Conservation (phyloP, 176 grass and related monocot species). For the Lolium perenne region DNA sequence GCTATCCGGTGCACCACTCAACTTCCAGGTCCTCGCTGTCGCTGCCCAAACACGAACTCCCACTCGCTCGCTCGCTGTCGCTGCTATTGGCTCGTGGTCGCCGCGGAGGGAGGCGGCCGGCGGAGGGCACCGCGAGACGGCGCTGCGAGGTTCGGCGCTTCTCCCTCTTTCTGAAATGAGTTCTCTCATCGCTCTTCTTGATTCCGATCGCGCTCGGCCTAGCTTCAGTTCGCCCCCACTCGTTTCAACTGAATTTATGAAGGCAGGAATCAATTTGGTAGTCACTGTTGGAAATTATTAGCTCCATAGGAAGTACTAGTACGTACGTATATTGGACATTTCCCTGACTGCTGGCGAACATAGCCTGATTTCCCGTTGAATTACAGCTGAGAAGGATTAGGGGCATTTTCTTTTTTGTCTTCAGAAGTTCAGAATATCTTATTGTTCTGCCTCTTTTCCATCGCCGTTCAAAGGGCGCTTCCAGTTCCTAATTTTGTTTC, state of each 20-base stretch:
- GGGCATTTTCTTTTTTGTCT: background rate
- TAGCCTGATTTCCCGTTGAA: background rate
- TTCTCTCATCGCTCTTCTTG: background rate
- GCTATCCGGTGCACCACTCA: conserved; percentile 47
- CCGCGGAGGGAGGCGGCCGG: background rate
- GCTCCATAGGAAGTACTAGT: too few species aligned
- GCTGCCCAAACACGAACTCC: background rate
- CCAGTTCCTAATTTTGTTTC: background rate
- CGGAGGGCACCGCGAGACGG: background rate
- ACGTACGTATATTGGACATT: too few species aligned
- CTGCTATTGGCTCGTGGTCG: background rate
- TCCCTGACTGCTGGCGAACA: background rate
- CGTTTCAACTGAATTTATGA: too few species aligned
- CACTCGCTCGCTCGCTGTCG: background rate
- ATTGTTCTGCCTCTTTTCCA: background rate
- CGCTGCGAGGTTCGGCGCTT: conserved; percentile 30
- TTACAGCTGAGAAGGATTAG: background rate
- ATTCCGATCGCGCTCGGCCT: conserved; percentile 24
- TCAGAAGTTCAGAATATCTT: background rate
- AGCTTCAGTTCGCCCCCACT: background rate
- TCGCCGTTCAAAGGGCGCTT: background rate
- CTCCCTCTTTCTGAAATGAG: background rate
- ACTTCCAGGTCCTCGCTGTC: background rate
- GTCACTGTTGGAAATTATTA: too few species aligned
- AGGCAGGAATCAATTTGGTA: too few species aligned